These are phyloP conservation scores for Scleroderma citrinum DNA, from an alignment of 768 basidiomycete species.

Conservation along the genomic window DNA sequence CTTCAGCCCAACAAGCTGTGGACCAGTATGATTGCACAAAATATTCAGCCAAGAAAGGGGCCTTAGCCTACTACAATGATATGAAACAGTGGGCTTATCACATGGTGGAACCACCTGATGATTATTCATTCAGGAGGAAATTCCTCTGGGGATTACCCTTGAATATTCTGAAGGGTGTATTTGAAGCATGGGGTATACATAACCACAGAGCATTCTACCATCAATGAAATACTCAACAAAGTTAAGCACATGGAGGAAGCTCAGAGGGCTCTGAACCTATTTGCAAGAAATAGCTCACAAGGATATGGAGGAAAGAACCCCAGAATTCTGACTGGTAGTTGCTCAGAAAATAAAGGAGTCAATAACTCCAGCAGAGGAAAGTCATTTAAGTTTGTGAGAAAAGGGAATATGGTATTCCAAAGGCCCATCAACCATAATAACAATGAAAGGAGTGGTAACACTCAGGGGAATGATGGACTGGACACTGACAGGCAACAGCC, in stretches of 20 bases:
- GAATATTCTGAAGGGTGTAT: background rate
- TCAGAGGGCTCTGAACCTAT: background rate
- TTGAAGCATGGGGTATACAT: background rate
- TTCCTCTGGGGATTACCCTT: background rate
- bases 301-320: background rate
- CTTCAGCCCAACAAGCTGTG: background rate
- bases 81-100: background rate
- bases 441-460: background rate
- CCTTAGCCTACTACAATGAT: background rate
- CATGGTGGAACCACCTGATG: background rate
- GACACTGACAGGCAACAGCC: no score
- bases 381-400: background rate
- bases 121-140: conserved; percentile 1
- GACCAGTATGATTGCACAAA: background rate
- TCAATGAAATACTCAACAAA: background rate
- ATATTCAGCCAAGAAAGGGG: background rate
- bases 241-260: background rate
- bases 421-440: background rate
- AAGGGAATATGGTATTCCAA: background rate
- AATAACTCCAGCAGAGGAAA: background rate
- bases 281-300: background rate
- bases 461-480: background rate
- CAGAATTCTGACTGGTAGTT: background rate
- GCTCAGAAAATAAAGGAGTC: background rate
- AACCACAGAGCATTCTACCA: background rate